Evolutionary conservation across 2,329 filamentous ascomycete genomes (phyloP).

Genomic region (Samsoniella hepiali): DNA sequence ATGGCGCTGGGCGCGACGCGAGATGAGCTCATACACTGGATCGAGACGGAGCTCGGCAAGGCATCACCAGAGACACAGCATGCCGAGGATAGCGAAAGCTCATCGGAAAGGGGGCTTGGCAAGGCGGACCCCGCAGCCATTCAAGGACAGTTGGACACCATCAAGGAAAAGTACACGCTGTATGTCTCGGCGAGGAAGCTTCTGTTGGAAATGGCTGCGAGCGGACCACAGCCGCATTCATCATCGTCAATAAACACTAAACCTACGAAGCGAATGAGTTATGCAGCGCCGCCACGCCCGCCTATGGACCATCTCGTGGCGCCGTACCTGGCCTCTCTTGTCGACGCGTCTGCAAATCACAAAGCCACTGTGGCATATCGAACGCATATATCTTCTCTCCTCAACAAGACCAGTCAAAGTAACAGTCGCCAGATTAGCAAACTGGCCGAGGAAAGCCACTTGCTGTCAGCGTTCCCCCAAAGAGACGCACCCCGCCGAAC

Average conservation of each 20-base stretch:
- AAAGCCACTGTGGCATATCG: conserved; percentile 57
- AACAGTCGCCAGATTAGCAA: conserved; percentile 49
- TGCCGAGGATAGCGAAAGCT: conserved; percentile 25
- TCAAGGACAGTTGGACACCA: conserved; percentile 41
- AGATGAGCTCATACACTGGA: conserved; percentile 61
- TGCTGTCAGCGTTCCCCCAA: conserved; percentile 52
- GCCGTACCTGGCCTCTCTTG: conserved; percentile 54
- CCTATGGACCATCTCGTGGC: conserved; percentile 45
- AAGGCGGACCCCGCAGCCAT: conserved; percentile 30
- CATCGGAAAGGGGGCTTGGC: conserved; percentile 34
- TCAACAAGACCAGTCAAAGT: conserved; percentile 51
- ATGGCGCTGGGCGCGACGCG: conserved; percentile 55
- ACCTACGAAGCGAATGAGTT: conserved; percentile 15
- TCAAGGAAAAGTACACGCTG: conserved; percentile 52
- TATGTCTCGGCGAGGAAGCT: conserved; percentile 50
- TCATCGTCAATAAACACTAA: conserved; percentile 21
- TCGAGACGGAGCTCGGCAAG: conserved; percentile 58
- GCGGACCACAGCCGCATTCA: conserved; percentile 30
- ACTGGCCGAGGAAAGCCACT: conserved; percentile 59
- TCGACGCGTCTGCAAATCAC: conserved; percentile 53
- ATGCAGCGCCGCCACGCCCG: conserved; percentile 13
- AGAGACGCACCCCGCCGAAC: conserved; percentile 36
- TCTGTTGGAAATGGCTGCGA: conserved; percentile 42
- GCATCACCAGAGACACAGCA: conserved; percentile 37
- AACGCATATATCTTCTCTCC: conserved; percentile 49